Evolutionary conservation across 768 basidiomycete species (phyloP).

Genomic region (Lepiota venenata): DNA sequence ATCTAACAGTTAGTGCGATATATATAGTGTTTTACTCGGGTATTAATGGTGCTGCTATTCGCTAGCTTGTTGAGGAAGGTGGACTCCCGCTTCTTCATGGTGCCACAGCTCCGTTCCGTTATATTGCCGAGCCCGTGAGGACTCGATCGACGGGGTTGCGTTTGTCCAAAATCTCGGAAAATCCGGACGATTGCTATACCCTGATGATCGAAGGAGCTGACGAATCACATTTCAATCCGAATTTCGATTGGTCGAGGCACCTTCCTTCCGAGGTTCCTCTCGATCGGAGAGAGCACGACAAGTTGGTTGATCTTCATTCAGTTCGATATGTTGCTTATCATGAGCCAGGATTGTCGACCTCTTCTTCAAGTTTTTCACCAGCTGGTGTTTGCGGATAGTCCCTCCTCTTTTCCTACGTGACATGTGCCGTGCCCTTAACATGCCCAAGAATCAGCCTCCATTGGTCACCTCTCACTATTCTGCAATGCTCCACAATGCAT

Average conservation of each 20-base stretch:
- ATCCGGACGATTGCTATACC: conserved; percentile 36
- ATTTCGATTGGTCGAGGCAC: conserved; percentile 49
- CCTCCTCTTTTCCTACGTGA: conserved; percentile 47
- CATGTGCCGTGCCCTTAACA: conserved; percentile 39
- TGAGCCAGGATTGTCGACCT: conserved; percentile 38
- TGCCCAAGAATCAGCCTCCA: conserved; percentile 31
- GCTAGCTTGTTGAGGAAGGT: conserved; percentile 34
- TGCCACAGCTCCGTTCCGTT: conserved; percentile 27
- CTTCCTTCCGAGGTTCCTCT: conserved; percentile 40
- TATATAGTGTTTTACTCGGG: neutral
- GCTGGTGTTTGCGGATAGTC: conserved; percentile 47
- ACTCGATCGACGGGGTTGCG: conserved; percentile 22
- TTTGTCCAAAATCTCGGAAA: conserved; percentile 34
- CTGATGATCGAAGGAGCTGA: conserved; percentile 38
- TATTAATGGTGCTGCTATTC: neutral
- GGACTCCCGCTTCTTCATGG: conserved; percentile 36
- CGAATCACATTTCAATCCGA: conserved; percentile 36
- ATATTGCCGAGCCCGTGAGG: conserved; percentile 2
- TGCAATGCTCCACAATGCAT: conserved; percentile 69
- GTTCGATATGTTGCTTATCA: neutral
- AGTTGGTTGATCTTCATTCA: conserved; percentile 23
- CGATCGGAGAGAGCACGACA: conserved; percentile 41
- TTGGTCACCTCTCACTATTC: conserved; percentile 60
- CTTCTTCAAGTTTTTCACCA: conserved; percentile 45
- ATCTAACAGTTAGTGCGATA: conserved; percentile 29